Percentiles rank a stretch among this genome's conserved stretches.
These are phyloP conservation scores for Agaricales sp. DNA, from an alignment of 1,284 basidiomycete species.

Conservation along the genomic window DNA sequence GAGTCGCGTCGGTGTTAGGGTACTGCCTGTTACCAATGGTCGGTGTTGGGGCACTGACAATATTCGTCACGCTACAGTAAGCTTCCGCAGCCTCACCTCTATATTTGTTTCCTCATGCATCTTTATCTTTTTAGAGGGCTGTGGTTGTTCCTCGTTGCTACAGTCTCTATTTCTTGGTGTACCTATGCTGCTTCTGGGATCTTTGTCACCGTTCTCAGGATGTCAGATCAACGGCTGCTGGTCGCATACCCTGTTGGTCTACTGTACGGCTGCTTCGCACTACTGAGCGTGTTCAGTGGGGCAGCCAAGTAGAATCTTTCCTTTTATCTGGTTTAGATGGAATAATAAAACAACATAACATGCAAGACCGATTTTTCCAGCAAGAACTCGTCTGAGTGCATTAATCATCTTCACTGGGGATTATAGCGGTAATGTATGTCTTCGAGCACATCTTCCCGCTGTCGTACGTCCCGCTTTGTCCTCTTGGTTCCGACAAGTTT, in stretches of 20 bases:
- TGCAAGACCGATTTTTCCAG: not conserved
- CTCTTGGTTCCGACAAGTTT: not conserved
- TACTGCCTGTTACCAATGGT: constrained; percentile 98
- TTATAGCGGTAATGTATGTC: not conserved
- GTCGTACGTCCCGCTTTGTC: not conserved
- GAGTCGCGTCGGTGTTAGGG: constrained; percentile 91
- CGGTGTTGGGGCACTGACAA: constrained; percentile 84
- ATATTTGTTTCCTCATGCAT: constrained; percentile 9
- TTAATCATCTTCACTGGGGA: no score
- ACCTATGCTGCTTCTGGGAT: constrained; percentile 92
- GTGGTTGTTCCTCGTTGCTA: constrained; percentile 40
- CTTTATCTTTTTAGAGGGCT: constrained; percentile 3
- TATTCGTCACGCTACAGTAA: constrained; percentile 83
- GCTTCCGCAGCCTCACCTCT: no score
- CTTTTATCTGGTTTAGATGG: not conserved
- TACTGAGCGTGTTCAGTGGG: constrained; percentile 69
- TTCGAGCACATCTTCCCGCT: not conserved
- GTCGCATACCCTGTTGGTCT: constrained; percentile 92
- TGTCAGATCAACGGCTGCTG: constrained; percentile 87
- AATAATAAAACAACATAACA: not conserved
- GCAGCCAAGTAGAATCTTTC: not conserved
- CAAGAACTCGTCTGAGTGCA: no score
- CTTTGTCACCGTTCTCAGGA: constrained; percentile 86
- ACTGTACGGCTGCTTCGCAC: constrained; percentile 86
- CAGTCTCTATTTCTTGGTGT: constrained; percentile 85